phyloP scores from a whole-genome alignment of 2,329 filamentous ascomycete genomes.

The Pezicula rhizophila region DNA sequence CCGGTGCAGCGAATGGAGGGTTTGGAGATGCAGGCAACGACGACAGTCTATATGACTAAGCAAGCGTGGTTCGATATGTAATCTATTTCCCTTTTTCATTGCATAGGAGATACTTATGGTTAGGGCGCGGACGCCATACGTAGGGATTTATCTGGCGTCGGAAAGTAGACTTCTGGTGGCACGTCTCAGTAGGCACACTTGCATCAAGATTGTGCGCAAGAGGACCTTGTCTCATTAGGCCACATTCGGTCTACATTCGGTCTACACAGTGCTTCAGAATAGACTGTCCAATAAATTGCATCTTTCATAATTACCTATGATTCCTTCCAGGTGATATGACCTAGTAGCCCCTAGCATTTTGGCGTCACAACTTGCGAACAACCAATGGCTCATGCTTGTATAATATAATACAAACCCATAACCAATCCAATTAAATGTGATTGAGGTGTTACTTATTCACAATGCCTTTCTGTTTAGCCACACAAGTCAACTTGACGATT shows the following conservation, averaged over 20 bases:
- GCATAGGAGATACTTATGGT: conserved; percentile 4
- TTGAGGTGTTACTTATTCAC: too few species aligned
- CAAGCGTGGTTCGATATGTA: conserved; percentile 34
- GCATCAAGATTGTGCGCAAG: conserved; percentile 2
- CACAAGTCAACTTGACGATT: too few species aligned
- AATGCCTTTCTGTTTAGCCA: too few species aligned
- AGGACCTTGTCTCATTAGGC: conserved; percentile 2
- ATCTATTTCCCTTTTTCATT: conserved; percentile 19
- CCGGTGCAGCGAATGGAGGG: conserved; percentile 50
- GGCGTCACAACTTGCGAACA: too few species aligned
- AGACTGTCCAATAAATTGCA: conserved; percentile 16
- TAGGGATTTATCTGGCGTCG: not conserved
- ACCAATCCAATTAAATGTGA: too few species aligned
- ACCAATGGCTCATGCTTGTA: too few species aligned
- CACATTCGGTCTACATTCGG: conserved; percentile 4
- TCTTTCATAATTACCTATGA: not conserved
- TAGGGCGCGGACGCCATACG: not conserved
- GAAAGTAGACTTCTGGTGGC: not conserved
- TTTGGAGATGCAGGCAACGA: conserved; percentile 89
- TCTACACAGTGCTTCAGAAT: conserved; percentile 6
- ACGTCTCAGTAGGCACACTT: not conserved
- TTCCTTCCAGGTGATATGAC: not conserved
- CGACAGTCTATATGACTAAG: conserved; percentile 93
- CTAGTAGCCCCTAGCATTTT: too few species aligned
- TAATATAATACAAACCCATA: too few species aligned